Base-by-base conservation (phyloP, 225 moss, liverwort and hornwort species). In the Polytrichum formosum region DNA sequence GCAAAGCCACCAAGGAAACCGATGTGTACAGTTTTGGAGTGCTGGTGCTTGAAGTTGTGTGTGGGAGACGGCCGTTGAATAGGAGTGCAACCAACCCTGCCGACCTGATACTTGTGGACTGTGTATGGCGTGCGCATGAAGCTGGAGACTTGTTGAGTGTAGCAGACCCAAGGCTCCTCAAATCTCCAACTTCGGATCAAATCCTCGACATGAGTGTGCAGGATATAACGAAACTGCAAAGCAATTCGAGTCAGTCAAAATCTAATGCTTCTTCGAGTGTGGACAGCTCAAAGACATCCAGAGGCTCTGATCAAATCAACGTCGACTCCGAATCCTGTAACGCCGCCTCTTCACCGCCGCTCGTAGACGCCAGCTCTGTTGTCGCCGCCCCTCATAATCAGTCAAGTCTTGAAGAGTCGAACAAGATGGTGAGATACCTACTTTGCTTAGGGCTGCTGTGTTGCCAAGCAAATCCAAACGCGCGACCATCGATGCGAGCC, bases 1-100 rank as follows among this genome's bases (percentile, higher is more conserved):
- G 71, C 7, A 68, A 69, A 13, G 75, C 77, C 22, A 85, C 87
- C 5, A 61, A 75, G 26, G 72, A 73, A 61, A 74, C 82, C 10
- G 90, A 90, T 79, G 77, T 78, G 31, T 90, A 78, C 69, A 77
- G 85, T 20, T 90, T 90, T 67, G 90, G 90, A 13, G 68, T 87
- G 31, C 62, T 90, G 26, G 54, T 73, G 28, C 77, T 78, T 19
- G 77, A 78, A 68, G 73, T 73, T 17, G 63, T 67, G 6, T 78
- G 77, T 66, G 77, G 77, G 13, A 72, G 62, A 37, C 72, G 55
- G 20, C 77, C 77, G 22, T 0, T 73, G 33, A 28, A 64, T 54
- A 17, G 55, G 4, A 54, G 37, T 53, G 56, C 30, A 20, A 22
- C 37, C 23, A 31, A 67, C 9, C 1, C 9, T 54, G 67, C 10